Percentiles rank a stretch among this genome's conserved stretches.
Evolutionary conservation across 805 yeast genomes (phyloP).

Genomic region (Ogataea dorogensis): DNA sequence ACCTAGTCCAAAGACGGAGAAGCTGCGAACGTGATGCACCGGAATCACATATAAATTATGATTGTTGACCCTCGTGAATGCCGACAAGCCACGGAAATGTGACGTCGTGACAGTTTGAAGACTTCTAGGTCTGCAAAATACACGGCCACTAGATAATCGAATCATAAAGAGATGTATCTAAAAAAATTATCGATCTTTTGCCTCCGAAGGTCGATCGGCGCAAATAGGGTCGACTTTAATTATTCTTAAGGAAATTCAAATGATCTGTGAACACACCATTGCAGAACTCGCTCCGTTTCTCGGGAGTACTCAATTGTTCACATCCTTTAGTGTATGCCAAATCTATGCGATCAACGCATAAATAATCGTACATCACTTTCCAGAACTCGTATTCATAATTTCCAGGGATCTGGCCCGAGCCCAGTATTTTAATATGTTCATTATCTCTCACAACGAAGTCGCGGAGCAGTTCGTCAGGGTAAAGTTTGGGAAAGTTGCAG

Average conservation of each 20-base stretch:
- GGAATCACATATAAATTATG: constrained; percentile 7
- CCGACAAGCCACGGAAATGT: not conserved
- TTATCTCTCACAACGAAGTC: constrained; percentile 16
- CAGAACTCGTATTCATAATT: constrained; percentile 23
- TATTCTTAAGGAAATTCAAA: constrained; percentile 14
- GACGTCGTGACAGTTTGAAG: not conserved
- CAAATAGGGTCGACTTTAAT: not conserved
- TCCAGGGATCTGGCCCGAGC: constrained; percentile 14
- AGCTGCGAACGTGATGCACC: constrained; percentile 15
- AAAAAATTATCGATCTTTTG: constrained; percentile 1
- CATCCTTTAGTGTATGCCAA: constrained; percentile 17
- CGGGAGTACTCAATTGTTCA: constrained; percentile 13
- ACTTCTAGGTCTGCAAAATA: not conserved
- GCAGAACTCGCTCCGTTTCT: constrained; percentile 18
- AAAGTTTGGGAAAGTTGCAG: constrained; percentile 48
- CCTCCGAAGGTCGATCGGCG: constrained; percentile 10
- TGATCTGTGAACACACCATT: constrained; percentile 18
- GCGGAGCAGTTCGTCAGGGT: constrained; percentile 42
- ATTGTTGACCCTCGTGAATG: not conserved
- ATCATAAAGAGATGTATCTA: not conserved
- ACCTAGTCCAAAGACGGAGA: constrained; percentile 43
- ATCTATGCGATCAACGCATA: constrained; percentile 18
- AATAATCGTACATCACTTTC: constrained; percentile 23
- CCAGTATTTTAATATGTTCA: constrained; percentile 15
- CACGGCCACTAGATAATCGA: constrained; percentile 4